Percentiles rank a stretch among this genome's conserved stretches.
Evolutionary conservation across 2,329 filamentous ascomycete genomes (phyloP).

Genomic region (Botrytis fabae): DNA sequence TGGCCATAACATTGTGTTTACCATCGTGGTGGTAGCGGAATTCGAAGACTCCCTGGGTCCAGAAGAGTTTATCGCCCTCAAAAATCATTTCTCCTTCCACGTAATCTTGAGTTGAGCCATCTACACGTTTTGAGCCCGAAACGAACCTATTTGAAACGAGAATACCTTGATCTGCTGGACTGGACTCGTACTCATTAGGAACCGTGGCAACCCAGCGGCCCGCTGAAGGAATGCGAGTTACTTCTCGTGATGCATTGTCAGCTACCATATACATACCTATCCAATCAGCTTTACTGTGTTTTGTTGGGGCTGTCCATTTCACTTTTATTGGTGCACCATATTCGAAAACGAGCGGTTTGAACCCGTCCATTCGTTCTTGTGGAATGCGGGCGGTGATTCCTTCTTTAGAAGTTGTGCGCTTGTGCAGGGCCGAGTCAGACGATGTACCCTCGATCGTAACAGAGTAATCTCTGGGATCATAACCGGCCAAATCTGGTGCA

Average conservation of each 20-base stretch:
- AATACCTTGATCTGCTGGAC: slow-evolving; percentile 74
- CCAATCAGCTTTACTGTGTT: slow-evolving; percentile 92
- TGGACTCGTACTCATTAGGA: slow-evolving; percentile 72
- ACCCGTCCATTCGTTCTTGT: slow-evolving; percentile 57
- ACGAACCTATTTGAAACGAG: slow-evolving; percentile 65
- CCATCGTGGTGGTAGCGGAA: slow-evolving; percentile 96
- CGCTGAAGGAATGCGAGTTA: slow-evolving; percentile 80
- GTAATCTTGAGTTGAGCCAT: slow-evolving; percentile 56
- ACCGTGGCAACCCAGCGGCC: slow-evolving; percentile 88
- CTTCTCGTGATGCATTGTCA: slow-evolving; percentile 83
- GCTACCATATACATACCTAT: slow-evolving; percentile 94
- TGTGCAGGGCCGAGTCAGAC: slow-evolving; percentile 50
- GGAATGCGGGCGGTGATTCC: slow-evolving; percentile 68
- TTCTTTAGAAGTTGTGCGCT: slow-evolving; percentile 70
- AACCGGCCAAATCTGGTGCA: slow-evolving; percentile 75
- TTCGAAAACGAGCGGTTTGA: slow-evolving; percentile 77
- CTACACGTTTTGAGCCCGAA: slow-evolving; percentile 45
- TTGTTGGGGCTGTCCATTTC: slow-evolving; percentile 83
- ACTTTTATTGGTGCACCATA: slow-evolving; percentile 90
- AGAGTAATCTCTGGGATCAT: slow-evolving; percentile 77
- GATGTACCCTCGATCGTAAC: slow-evolving; percentile 69
- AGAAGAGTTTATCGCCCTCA: slow-evolving; percentile 91
- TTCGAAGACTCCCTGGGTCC: slow-evolving; percentile 94
- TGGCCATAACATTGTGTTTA: slow-evolving; percentile 88
- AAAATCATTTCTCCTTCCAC: slow-evolving; percentile 84